These are phyloP conservation scores for Saccharomycopsis fodiens DNA, from an alignment of 805 yeast species.

Conservation along the genomic window DNA sequence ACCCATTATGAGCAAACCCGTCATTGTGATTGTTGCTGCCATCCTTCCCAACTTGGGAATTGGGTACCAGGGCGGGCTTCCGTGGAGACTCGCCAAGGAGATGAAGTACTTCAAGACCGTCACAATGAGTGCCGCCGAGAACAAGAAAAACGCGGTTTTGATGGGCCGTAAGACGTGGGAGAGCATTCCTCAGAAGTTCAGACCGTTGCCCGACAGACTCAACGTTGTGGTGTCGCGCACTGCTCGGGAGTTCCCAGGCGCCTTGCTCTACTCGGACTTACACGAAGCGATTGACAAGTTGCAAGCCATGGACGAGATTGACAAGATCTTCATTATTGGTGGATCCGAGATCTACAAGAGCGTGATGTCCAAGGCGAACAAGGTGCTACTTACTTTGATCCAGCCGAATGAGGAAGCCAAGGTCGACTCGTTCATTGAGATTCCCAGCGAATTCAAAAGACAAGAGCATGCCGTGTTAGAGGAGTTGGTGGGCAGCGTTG, in stretches of 20 bases:
- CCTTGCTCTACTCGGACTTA: constrained; percentile 35
- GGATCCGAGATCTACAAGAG: constrained; percentile 82
- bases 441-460: constrained; percentile 11
- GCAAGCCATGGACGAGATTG: constrained; percentile 30
- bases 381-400: constrained; percentile 67
- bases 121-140: constrained; percentile 38
- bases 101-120: constrained; percentile 78
- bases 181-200: constrained; percentile 74
- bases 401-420: constrained; percentile 31
- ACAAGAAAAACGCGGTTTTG: constrained; percentile 61
- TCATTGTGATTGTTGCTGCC: constrained; percentile 79
- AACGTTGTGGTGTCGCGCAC: constrained; percentile 68
- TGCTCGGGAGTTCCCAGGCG: constrained; percentile 19
- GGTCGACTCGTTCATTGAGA: constrained; percentile 65
- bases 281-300: constrained; percentile 34
- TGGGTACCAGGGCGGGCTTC: constrained; percentile 72
- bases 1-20: constrained; percentile 29
- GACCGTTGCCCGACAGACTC: constrained; percentile 71
- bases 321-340: constrained; percentile 76
- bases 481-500: constrained; percentile 29
- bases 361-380: constrained; percentile 40
- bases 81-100: constrained; percentile 82
- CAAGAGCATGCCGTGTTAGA: constrained; percentile 37
- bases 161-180: constrained; percentile 98
- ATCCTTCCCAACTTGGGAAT: constrained; percentile 75